These are phyloP conservation scores for Vittaforma corneae DNA, from an alignment of 371 early-diverging fungal genomes.

Conservation along the genomic window DNA sequence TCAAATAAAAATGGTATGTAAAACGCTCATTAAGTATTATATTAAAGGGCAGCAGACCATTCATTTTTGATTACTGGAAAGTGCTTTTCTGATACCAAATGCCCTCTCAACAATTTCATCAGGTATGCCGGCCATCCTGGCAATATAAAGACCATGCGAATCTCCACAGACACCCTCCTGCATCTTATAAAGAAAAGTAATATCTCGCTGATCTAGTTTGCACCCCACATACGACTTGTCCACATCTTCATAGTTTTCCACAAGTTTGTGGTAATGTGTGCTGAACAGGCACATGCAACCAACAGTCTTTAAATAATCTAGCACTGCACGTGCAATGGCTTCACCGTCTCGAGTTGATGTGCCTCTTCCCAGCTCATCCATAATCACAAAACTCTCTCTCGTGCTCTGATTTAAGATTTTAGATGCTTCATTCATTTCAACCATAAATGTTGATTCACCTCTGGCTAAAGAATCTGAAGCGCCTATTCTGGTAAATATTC, in stretches of 20 bases:
- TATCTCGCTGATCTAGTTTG: conserved; percentile 60
- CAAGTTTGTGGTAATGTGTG: conserved; percentile 88
- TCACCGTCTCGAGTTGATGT: conserved; percentile 92
- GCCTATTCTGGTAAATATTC: conserved; percentile 65
- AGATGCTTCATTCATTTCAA: conserved; percentile 84
- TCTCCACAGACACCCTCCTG: conserved; percentile 69
- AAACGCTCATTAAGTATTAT: no score
- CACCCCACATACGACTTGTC: conserved; percentile 40
- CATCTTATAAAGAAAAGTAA: conserved; percentile 89
- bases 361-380: conserved; percentile 97
- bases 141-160: conserved; percentile 78
- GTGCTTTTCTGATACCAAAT: conserved; percentile 23
- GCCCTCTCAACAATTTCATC: conserved; percentile 50
- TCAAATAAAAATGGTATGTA: no score
- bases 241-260: conserved; percentile 64
- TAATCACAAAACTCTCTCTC: conserved; percentile 77
- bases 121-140: conserved; percentile 85
- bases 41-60: no score
- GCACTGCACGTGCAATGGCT: conserved; percentile 82
- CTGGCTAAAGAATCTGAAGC: conserved; percentile 71
- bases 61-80: conserved; percentile 8
- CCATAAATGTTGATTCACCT: conserved; percentile 98
- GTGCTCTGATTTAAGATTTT: conserved; percentile 83
- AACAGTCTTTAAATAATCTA: conserved; percentile 65
- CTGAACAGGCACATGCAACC: conserved; percentile 66